Conservation (phyloP, 345 rosid species). For the Salix brachista region DNA sequence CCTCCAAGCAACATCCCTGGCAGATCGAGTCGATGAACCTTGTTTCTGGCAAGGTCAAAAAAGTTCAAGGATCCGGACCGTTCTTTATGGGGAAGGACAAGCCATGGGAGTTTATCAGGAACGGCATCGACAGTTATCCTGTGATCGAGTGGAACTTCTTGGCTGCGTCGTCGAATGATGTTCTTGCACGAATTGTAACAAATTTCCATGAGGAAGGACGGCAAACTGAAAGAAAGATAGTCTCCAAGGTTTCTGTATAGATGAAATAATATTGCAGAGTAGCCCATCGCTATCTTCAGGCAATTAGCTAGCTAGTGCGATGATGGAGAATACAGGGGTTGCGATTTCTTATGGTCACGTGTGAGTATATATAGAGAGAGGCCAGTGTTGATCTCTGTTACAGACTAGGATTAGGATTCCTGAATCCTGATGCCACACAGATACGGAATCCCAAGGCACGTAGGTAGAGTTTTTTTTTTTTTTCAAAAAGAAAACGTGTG, state of each 20-base stretch:
- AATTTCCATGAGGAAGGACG: not conserved
- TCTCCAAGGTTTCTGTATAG: not conserved
- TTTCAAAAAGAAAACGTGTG: too few relatives aligned
- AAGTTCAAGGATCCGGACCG: not conserved
- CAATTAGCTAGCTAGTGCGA: too few relatives aligned
- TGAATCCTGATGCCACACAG: too few relatives aligned
- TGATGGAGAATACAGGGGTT: too few relatives aligned
- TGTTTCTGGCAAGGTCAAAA: not conserved
- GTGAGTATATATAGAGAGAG: too few relatives aligned
- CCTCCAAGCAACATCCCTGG: not conserved
- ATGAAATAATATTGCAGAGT: not conserved
- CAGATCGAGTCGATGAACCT: not conserved
- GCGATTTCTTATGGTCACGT: too few relatives aligned
- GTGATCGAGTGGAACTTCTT: not conserved
- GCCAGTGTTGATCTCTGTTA: too few relatives aligned
- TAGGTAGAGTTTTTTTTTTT: too few relatives aligned
- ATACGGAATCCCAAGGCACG: too few relatives aligned
- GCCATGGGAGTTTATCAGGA: not conserved
- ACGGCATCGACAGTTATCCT: not conserved
- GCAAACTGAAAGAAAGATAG: not conserved
- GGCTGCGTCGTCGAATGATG: not conserved
- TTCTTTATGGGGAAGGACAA: not conserved
- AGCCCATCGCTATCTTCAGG: too few relatives aligned
- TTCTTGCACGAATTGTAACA: not conserved
- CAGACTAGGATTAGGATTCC: too few relatives aligned